A percentile compares a stretch with the other conserved stretches of the same genome.
These are phyloP conservation scores for Lachnellula hyalina DNA, from an alignment of 2,329 filamentous ascomycete species.

Conservation along the genomic window DNA sequence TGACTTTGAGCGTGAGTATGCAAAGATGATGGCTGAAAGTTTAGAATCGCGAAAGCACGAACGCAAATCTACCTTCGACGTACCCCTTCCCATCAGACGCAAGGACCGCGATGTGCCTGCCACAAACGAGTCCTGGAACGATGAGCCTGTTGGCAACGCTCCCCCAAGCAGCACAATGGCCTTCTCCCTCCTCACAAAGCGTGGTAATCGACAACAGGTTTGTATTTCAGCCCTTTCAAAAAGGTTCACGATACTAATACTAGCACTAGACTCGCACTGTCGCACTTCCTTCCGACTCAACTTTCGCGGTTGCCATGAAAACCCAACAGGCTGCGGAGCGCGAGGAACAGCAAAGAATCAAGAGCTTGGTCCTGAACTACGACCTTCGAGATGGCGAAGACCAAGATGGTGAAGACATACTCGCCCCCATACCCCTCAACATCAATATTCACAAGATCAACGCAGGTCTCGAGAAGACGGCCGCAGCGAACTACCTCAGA, in stretches of 20 bases:
- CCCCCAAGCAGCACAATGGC: conserved; percentile 68
- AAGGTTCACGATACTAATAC: conserved; percentile 8
- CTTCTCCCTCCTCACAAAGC: conserved; percentile 92
- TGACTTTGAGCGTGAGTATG: conserved; percentile 95
- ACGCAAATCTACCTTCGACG: conserved; percentile 88
- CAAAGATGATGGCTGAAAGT: conserved; percentile 97
- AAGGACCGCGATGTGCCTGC: conserved; percentile 56
- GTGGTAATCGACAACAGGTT: conserved; percentile 91
- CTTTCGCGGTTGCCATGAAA: conserved; percentile 93
- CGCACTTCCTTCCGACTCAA: conserved; percentile 84
- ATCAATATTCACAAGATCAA: conserved; percentile 48
- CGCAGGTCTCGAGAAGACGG: conserved; percentile 53
- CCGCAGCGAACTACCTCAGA: conserved; percentile 26
- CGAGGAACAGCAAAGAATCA: conserved; percentile 97
- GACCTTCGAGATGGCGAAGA: conserved; percentile 84
- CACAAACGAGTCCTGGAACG: conserved; percentile 34
- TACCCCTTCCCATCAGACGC: conserved; percentile 86
- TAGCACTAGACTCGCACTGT: conserved; percentile 75
- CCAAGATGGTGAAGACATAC: conserved; percentile 61
- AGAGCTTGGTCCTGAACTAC: conserved; percentile 93
- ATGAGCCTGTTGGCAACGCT: conserved; percentile 33
- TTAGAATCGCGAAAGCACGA: conserved; percentile 94
- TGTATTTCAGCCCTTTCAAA: conserved; percentile 17
- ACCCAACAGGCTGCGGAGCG: conserved; percentile 90
- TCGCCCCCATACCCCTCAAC: conserved; percentile 40